A percentile compares a stretch with the other conserved stretches of the same genome.
Conservation (phyloP, 2,329 filamentous ascomycete genomes). For the Pseudohalonectria lignicola region DNA sequence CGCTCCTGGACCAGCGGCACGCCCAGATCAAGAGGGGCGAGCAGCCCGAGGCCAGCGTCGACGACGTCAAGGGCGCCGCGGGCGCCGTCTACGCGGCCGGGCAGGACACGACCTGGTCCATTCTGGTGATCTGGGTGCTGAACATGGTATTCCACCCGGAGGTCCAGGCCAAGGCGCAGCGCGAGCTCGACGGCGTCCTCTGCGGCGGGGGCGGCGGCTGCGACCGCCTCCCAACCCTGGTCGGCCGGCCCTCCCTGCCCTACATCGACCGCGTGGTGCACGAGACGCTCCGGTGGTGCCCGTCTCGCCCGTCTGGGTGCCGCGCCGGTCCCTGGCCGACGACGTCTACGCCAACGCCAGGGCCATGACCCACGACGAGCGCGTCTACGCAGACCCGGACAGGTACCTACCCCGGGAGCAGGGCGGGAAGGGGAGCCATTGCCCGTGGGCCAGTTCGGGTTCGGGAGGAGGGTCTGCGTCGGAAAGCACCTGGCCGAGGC, state of each 20-base stretch:
- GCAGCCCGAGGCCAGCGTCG: conserved; percentile 11
- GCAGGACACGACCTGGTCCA: conserved; percentile 17
- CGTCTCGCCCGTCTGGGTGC: conserved; percentile 22
- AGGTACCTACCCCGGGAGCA: conserved; percentile 21
- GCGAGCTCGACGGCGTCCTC: conserved; percentile 23
- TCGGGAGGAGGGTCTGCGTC: conserved; percentile 31
- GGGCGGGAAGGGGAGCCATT: conserved; percentile 15
- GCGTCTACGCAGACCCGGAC: conserved; percentile 16
- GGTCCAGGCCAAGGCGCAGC: conserved; percentile 20
- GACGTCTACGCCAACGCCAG: conserved; percentile 27
- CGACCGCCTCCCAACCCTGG: conserved; percentile 16
- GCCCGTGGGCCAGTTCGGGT: conserved; percentile 24
- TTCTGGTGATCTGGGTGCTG: conserved; percentile 22
- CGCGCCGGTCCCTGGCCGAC: conserved; percentile 25
- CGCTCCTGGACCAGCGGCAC: too few species aligned
- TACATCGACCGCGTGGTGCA: conserved; percentile 20
- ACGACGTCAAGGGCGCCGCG: conserved; percentile 17
- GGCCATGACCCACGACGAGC: conserved; percentile 23
- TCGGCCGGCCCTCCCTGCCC: conserved; percentile 16
- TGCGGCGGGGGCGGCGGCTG: too few species aligned
- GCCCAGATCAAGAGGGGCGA: too few species aligned
- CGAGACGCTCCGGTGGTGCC: conserved; percentile 24
- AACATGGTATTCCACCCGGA: conserved; percentile 26
- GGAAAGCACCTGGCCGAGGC: conserved; percentile 36
- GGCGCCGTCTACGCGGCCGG: conserved; percentile 16